Evolutionary conservation across 805 yeast genomes (phyloP).

Genomic region (Saccharomycopsis sp.): DNA sequence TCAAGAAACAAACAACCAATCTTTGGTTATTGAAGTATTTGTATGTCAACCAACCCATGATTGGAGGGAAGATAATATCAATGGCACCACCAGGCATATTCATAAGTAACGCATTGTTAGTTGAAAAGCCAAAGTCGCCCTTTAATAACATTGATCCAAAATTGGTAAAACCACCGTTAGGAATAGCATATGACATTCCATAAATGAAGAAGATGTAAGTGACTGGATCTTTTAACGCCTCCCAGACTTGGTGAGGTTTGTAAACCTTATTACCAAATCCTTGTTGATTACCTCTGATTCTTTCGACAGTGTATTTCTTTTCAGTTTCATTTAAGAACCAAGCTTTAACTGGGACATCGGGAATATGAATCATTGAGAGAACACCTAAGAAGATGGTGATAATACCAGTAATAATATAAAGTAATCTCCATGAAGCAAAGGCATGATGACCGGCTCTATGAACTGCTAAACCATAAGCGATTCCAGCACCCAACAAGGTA

Average conservation of each 20-base stretch:
- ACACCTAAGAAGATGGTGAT: constrained; percentile 43
- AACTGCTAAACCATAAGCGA: constrained; percentile 44
- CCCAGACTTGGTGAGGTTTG: constrained; percentile 33
- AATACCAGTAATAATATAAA: constrained; percentile 49
- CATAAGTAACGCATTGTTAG: constrained; percentile 36
- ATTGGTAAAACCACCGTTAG: constrained; percentile 40
- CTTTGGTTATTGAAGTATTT: background rate
- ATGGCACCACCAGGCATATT: constrained; percentile 43
- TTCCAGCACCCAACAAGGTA: constrained; percentile 33
- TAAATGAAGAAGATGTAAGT: constrained; percentile 34
- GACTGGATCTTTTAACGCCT: constrained; percentile 35
- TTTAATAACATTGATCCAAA: constrained; percentile 36
- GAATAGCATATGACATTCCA: constrained; percentile 30
- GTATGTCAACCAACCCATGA: constrained; percentile 1
- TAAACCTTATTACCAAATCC: constrained; percentile 37
- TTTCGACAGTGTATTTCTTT: constrained; percentile 34
- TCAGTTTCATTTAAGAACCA: constrained; percentile 36
- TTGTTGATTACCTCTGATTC: constrained; percentile 38
- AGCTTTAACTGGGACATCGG: constrained; percentile 39
- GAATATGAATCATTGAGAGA: constrained; percentile 36
- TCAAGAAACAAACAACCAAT: background rate
- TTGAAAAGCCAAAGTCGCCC: constrained; percentile 34
- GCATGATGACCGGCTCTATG: constrained; percentile 28
- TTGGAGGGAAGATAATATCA: constrained; percentile 30
- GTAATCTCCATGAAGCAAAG: constrained; percentile 44